Evolutionary conservation across 139 green algal species (phyloP).

Genomic region (Tetradesmus lagerheimii): DNA sequence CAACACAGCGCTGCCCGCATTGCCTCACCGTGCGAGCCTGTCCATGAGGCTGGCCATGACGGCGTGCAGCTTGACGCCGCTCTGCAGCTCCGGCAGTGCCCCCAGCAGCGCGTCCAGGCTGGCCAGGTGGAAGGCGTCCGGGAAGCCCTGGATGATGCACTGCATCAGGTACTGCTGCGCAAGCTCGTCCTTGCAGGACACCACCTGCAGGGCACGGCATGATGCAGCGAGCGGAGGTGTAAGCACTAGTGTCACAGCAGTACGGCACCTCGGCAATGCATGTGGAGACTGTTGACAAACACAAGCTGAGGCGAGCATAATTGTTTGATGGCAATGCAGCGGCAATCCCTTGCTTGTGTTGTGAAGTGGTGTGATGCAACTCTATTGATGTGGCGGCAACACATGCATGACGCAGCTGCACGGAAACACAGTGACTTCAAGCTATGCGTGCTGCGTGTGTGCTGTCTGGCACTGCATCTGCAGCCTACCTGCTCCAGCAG

Average conservation of each 20-base stretch:
- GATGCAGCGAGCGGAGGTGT: constrained; percentile 50
- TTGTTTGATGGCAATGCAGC: too few relatives aligned
- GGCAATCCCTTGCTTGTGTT: too few relatives aligned
- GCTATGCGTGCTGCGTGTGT: too few relatives aligned
- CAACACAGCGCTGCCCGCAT: not conserved
- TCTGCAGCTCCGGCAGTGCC: constrained; percentile 89
- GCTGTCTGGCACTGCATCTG: not conserved
- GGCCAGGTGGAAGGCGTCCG: constrained; percentile 96
- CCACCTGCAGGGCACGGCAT: constrained; percentile 73
- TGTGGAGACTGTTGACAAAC: too few relatives aligned
- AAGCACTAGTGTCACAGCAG: not conserved
- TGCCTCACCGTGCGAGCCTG: constrained; percentile 67
- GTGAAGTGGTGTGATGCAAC: too few relatives aligned
- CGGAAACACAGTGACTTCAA: too few relatives aligned
- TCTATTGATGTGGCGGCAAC: too few relatives aligned
- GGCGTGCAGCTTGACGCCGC: constrained; percentile 74
- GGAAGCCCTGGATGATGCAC: constrained; percentile 83
- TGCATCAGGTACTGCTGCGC: constrained; percentile 99
- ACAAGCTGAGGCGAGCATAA: too few relatives aligned
- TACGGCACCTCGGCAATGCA: too few relatives aligned
- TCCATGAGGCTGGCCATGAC: constrained; percentile 87
- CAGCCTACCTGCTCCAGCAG: constrained; percentile 43
- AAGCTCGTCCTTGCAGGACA: constrained; percentile 97
- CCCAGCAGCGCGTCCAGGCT: constrained; percentile 90
- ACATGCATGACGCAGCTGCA: too few relatives aligned